Percentiles rank a stretch among this genome's conserved stretches.
Evolutionary conservation across 441 rosid species (phyloP).

Genomic region (Gossypium schwendimanii): DNA sequence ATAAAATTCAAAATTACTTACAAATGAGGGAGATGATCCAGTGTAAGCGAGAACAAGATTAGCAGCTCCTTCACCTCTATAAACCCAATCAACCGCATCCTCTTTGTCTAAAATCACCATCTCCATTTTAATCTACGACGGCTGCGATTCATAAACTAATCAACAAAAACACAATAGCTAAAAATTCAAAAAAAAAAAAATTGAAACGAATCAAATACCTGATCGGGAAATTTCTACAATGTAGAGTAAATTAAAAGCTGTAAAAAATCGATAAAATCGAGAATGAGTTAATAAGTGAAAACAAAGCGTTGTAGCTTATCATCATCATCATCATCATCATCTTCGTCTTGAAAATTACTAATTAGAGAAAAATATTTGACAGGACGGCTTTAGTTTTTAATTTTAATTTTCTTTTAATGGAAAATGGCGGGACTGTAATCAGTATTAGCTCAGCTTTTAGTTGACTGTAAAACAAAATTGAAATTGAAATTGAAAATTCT

Average conservation of each 20-base stretch:
- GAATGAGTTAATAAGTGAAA: neutral
- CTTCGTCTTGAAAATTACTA: neutral
- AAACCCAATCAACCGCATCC: conserved; percentile 76
- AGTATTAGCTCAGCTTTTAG: conserved; percentile 4
- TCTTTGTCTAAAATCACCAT: conserved; percentile 41
- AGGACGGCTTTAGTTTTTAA: neutral
- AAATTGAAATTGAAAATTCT: neutral
- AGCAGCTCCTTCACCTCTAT: conserved; percentile 94
- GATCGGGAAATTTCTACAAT: neutral
- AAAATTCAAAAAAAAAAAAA: neutral
- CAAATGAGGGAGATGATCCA: conserved; percentile 66
- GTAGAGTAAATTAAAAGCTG: neutral
- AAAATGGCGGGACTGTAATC: neutral
- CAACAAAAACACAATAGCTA: neutral
- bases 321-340: neutral
- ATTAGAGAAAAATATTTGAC: neutral
- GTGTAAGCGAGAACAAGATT: conserved; percentile 78
- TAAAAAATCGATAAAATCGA: neutral
- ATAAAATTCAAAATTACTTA: conserved; percentile 22
- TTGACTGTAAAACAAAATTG: neutral
- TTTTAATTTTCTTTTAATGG: neutral
- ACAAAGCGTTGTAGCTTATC: neutral
- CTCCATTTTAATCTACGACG: conserved; percentile 29
- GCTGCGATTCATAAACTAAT: neutral
- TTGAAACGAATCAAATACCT: neutral